Conservation (phyloP, 2,329 filamentous ascomycete genomes). For the Penicillium sp. region DNA sequence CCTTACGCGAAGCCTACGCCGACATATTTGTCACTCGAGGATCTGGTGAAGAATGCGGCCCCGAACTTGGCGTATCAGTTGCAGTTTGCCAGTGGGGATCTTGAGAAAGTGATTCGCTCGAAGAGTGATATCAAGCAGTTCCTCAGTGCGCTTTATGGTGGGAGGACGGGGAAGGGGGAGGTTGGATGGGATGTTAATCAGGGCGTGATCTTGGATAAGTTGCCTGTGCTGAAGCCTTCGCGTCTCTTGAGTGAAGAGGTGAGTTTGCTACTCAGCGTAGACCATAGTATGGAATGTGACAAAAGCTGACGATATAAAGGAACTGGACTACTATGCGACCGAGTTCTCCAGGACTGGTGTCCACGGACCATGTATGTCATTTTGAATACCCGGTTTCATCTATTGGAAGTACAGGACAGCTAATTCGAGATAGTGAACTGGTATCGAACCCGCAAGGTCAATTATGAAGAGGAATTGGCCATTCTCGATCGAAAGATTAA, state of each 20-base stretch:
- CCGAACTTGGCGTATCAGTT: conserved; percentile 84
- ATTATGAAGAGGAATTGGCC: conserved; percentile 74
- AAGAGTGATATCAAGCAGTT: conserved; percentile 71
- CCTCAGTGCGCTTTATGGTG: conserved; percentile 74
- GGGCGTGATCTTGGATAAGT: conserved; percentile 69
- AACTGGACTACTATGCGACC: conserved; percentile 76
- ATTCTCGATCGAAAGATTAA: conserved; percentile 54
- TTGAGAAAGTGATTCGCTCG: conserved; percentile 65
- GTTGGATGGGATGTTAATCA: conserved; percentile 62
- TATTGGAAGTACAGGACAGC: background rate
- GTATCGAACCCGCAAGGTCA: conserved; percentile 78
- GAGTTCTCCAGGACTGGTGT: conserved; percentile 76
- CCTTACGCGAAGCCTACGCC: conserved; percentile 67
- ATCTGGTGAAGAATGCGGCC: conserved; percentile 62
- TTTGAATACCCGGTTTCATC: background rate
- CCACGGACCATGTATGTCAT: conserved; percentile 68
- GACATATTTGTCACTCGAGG: conserved; percentile 62
- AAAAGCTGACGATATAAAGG: conserved; percentile 43
- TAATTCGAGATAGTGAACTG: conserved; percentile 67
- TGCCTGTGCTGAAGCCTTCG: conserved; percentile 63
- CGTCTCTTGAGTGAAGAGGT: conserved; percentile 68
- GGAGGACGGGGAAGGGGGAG: conserved; percentile 62
- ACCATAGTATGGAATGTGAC: background rate
- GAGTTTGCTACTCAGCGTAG: conserved; percentile 23
- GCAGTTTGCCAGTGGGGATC: conserved; percentile 72